Percentiles rank a stretch among this genome's conserved stretches.
These are phyloP conservation scores for Fulvia fulva DNA, from an alignment of 2,329 filamentous ascomycete genomes.

Conservation along the genomic window DNA sequence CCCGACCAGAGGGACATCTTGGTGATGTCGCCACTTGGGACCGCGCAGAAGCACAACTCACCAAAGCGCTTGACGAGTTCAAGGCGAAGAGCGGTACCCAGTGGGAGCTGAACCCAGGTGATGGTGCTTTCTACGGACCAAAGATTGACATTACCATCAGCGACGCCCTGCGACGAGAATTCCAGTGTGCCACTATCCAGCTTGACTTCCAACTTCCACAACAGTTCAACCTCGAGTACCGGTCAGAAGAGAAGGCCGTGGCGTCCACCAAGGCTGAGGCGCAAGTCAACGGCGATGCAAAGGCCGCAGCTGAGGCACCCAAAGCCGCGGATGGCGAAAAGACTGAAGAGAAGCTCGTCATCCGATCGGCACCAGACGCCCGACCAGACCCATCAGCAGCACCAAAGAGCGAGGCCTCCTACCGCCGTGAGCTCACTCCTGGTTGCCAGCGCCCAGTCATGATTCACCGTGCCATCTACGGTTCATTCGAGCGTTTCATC, in stretches of 20 bases:
- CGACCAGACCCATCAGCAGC: constrained; percentile 26
- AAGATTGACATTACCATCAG: constrained; percentile 97
- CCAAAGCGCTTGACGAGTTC: constrained; percentile 75
- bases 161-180: constrained; percentile 78
- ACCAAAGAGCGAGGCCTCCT: constrained; percentile 30
- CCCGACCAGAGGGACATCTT: constrained; percentile 81
- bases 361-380: constrained; percentile 31
- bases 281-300: constrained; percentile 24
- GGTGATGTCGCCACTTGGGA: constrained; percentile 86
- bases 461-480: constrained; percentile 77
- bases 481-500: constrained; percentile 65
- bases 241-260: constrained; percentile 63
- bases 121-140: constrained; percentile 96
- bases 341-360: constrained; percentile 26
- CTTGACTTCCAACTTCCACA: constrained; percentile 82
- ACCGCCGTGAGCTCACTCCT: constrained; percentile 53
- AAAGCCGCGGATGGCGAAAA: constrained; percentile 38
- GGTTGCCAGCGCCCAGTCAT: constrained; percentile 79
- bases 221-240: constrained; percentile 84
- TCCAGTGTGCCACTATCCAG: constrained; percentile 91
- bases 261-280: constrained; percentile 34
- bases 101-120: constrained; percentile 91
- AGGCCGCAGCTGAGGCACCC: constrained; percentile 28
- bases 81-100: constrained; percentile 57
- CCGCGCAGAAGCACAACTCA: constrained; percentile 76